These are phyloP conservation scores for Trametes cingulata DNA, from an alignment of 768 basidiomycete species.

Conservation along the genomic window DNA sequence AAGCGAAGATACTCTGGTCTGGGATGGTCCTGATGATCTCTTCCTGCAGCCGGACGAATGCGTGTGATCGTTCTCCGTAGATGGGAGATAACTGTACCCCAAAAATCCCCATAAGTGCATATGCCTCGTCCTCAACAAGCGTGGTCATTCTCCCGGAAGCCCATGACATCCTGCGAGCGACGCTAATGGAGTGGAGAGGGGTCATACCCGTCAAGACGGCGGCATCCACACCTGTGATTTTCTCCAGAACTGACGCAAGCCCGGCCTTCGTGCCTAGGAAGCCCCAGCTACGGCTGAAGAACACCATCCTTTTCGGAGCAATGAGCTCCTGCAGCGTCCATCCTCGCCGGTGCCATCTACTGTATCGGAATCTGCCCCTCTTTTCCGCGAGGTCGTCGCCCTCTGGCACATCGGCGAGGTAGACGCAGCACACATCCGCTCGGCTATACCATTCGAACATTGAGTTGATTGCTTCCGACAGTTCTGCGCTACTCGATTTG, in stretches of 20 bases:
- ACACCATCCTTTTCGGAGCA: neutral
- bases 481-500: no score
- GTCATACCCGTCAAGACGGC: neutral
- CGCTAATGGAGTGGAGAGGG: neutral
- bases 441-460: neutral
- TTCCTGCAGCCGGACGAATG: constrained; percentile 7
- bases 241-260: neutral
- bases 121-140: constrained; percentile 5
- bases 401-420: neutral
- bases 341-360: no score
- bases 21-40: constrained; percentile 6
- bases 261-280: neutral
- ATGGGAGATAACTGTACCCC: constrained; percentile 3
- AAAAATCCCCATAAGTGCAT: constrained; percentile 9
- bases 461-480: no score
- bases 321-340: constrained; percentile 9
- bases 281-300: neutral
- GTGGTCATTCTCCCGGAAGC: neutral
- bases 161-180: constrained; percentile 4
- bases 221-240: neutral
- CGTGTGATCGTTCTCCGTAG: constrained; percentile 2
- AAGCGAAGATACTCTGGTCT: constrained; percentile 16
- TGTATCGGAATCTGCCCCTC: neutral
- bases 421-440: neutral
- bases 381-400: neutral